Evolutionary conservation across 495 filamentous ascomycete species (phyloP), one percentile per base, ranked within the genome.

Genomic region (Xanthoparmelia taractica): DNA sequence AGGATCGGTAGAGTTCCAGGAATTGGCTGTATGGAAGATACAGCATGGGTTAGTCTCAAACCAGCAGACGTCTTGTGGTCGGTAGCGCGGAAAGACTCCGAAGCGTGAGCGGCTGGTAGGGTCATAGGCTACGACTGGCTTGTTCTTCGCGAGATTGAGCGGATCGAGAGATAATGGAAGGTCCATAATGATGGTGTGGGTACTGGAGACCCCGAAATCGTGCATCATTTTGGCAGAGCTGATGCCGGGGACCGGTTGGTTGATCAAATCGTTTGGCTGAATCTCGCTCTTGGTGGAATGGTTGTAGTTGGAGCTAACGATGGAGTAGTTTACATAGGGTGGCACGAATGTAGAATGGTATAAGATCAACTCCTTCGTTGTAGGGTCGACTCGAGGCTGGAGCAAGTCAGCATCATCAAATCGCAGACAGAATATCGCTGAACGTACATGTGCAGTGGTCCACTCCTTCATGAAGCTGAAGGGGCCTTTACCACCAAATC

Each of bases 191-290:
- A 87, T 72, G 0, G 85, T 86, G 69, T 87, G 77, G 25, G 65
- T 66, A 20, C 66, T 71, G 0, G 84, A 85, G 5, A 87, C 86
- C 8, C 85, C 85, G 67, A 87, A 88, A 65, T 88, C 85, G 66
- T 88, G 86, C 84, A 89, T 87, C 80, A 88, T 81, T 69, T 85
- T 88, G 4, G 84, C 78, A 13, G 77, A 79, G n/a, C 73, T 66
- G 18, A 87, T 72, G 2, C 86, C 84, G 4, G 83, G 78, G 1
- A 88, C 74, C 2, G 77, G 70, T 27, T 67, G 65, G 59, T 81
- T 80, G n/a, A 83, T 62, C 6, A 80, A 15, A 20, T 37, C 45
- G 33, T 40, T 65, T 59, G 37, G 34, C 12, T 13, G 20, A 10
- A n/a, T 29, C 20, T 41, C 27, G 33, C 38, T 63, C 38, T 29